Base-by-base conservation (phyloP, 2,329 filamentous ascomycete genomes). In the Fusarium sp. region DNA sequence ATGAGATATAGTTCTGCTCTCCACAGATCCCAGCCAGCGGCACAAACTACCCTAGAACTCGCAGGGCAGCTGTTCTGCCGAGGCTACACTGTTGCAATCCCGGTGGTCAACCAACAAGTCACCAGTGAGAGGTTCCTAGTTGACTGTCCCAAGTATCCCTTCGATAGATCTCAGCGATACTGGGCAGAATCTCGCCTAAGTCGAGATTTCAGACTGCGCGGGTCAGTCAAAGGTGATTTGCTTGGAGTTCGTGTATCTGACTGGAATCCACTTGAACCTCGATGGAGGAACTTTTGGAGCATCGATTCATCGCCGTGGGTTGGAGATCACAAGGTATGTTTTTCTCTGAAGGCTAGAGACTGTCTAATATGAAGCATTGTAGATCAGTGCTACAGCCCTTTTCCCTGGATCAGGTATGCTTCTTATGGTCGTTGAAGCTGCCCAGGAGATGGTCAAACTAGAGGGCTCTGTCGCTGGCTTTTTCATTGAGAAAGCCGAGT, bases 351-450 rank as follows among this genome's bases (percentile, higher is more conserved):
- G n/a, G n/a, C n/a, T n/a, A n/a, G n/a, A n/a, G n/a, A n/a, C n/a
- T 11, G 11, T 13, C 18, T 47, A 6, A 54, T 9, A 54, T 9
- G 1, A 4, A 6, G 4, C 6, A 23, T 7, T 14, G 14, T 3
- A 55, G 52, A 56, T 56, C 29, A 46, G 48, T 2, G 29, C 55
- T 11, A 66, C 50, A 5, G 36, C 52, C 0, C 14, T 70, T 0
- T 64, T 55, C 15, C 66, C 67, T 4, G 63, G 43, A 2, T 54
- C 66, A 0, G 62, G 58, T 81, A 82, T 80, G 54, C 72, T 85
- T 4, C 76, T 81, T n/a, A 84, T 87, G 81, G 82, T 79, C 0
- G 58, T 83, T 0, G 82, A 84, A 58, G 82, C 81, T 1, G 45
- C 25, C 0, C 41, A 53, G 10, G 21, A 62, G 10, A 48, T 62